Evolutionary conservation across 139 green algal species (phyloP), one percentile per base, ranked within the genome.

Genomic region (Mychonastes homosphaera): DNA sequence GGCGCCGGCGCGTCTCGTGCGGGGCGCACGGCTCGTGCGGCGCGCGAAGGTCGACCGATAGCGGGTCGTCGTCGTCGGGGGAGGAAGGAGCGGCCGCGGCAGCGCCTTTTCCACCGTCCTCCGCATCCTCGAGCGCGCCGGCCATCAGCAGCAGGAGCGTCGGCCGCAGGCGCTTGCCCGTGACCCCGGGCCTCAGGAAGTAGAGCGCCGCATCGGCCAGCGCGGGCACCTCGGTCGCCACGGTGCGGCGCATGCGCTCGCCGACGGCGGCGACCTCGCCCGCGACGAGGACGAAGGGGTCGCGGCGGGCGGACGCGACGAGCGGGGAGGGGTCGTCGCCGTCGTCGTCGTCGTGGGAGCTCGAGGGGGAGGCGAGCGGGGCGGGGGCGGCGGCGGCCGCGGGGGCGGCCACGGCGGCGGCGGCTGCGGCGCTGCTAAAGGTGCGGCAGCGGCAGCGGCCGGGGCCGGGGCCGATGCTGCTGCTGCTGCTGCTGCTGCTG

Each of bases 121-220:
- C n/a, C n/a, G n/a, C n/a, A n/a, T n/a, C n/a, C n/a, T n/a, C n/a
- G 1, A 98, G 74, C 18, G 84, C 75, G 8, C 79, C 87, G 0
- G 86, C 75, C 81, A 97, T 84, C 3, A 97, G 64, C 24, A 97
- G 71, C 34, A 93, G 69, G 53, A 95, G 74, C 8, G 85, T 89
- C 6, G 88, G 86, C 1, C 90, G 70, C 32, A 97, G 64, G 4
- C 90, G 78, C 74, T 97, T 99, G 52, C 92, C 92, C 56, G 94
- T 83, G 0, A 86, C 74, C 23, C 90, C 89, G 3, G 74, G 61
- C 57, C 77, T 63, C 43, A 96, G 91, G 46, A 95, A 95, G 68
- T 96, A 96, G 38, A 89, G 78, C 27, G 84, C 83, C 24, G 88
- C 88, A 0, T n/a, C 65, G 43, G 71, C 72, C 19, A 98, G 74